Base-by-base conservation (phyloP, 1,284 basidiomycete species). In the Phylloporus sp. region DNA sequence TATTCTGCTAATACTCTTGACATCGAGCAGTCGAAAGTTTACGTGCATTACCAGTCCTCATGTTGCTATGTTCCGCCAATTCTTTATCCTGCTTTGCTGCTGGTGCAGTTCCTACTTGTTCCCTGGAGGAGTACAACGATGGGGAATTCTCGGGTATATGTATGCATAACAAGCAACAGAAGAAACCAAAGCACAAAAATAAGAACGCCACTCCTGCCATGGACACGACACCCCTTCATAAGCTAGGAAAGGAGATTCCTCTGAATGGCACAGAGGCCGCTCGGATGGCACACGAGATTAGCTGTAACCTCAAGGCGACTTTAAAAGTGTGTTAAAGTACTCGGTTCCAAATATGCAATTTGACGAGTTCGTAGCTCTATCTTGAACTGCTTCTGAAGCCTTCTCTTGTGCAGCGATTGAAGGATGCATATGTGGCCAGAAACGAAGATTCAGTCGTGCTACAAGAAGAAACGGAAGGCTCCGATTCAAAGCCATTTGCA, bases 221-320 rank as follows among this genome's bases (percentile, higher is more conserved):
- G 15, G 74, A 82, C 52, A 6, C 29, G 31, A 40, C 70, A 6
- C 68, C 66, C 4, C 77, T 83, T 44, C 51, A 60, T 2, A 71
- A 60, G 62, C 64, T 79, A 18, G 69, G 70, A 4, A 42, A 52
- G 1, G 42, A 58, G 2, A 63, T 76, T 1, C 82, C 81, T 4
- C 31, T 32, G 11, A 70, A 69, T n/a, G 49, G 56, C 18, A 56
- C 63, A 4, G 73, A 76, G 31, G 76, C 72, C 0, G 52, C 56
- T 4, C 46, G 63, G 13, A 52, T 76, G n/a, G 67, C 68, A 0
- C 17, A 12, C 1, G 39, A 65, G 10, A 68, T 82, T 17, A 54
- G 73, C 0, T 20, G 26, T 1, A 26, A 69, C 2, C 74, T 78
- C 53, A 74, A 70, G 60, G n/a, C 18, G 6, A 68, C 71, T 44